A percentile compares a stretch with the other conserved stretches of the same genome.
These are phyloP conservation scores for Kalmanozyma brasiliensis DNA, from an alignment of 1,284 basidiomycete genomes.

Conservation along the genomic window DNA sequence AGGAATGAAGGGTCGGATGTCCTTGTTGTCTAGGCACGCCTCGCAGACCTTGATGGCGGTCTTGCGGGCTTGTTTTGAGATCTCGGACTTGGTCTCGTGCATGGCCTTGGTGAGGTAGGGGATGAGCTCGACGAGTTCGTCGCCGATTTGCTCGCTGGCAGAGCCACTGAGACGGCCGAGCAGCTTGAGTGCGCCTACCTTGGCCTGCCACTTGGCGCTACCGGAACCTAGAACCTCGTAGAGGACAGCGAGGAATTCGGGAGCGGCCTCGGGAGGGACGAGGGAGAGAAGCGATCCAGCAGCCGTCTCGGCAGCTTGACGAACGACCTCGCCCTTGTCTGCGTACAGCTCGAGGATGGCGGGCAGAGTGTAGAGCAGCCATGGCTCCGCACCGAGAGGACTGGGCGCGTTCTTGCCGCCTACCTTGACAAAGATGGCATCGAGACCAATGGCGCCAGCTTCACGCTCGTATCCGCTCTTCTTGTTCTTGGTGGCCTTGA, in stretches of 20 bases:
- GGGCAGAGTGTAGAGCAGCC: constrained; percentile 82
- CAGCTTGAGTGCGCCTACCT: constrained; percentile 88
- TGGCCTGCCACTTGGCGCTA: constrained; percentile 89
- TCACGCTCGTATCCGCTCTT: constrained; percentile 92
- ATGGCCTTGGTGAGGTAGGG: constrained; percentile 89
- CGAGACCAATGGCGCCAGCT: constrained; percentile 80
- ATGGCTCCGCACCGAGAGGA: constrained; percentile 77
- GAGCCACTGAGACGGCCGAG: constrained; percentile 75
- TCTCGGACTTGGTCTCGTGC: constrained; percentile 98
- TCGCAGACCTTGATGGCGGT: constrained; percentile 91
- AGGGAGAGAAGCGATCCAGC: constrained; percentile 85
- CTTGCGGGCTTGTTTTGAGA: constrained; percentile 86
- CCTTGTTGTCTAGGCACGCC: constrained; percentile 90
- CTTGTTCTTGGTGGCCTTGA: constrained; percentile 77
- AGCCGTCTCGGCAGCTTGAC: constrained; percentile 82
- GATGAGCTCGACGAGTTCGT: constrained; percentile 82
- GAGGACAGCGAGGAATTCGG: constrained; percentile 77
- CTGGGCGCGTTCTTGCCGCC: constrained; percentile 73
- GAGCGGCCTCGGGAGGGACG: constrained; percentile 80
- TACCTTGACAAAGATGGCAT: constrained; percentile 66
- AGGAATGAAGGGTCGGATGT: constrained; percentile 89
- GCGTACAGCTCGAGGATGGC: constrained; percentile 85
- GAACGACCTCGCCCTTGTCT: constrained; percentile 94
- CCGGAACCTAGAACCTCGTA: constrained; percentile 78
- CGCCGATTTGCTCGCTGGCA: constrained; percentile 83